These are phyloP conservation scores for Haematococcus sp. DNA, from an alignment of 139 green algal species.

Conservation along the genomic window DNA sequence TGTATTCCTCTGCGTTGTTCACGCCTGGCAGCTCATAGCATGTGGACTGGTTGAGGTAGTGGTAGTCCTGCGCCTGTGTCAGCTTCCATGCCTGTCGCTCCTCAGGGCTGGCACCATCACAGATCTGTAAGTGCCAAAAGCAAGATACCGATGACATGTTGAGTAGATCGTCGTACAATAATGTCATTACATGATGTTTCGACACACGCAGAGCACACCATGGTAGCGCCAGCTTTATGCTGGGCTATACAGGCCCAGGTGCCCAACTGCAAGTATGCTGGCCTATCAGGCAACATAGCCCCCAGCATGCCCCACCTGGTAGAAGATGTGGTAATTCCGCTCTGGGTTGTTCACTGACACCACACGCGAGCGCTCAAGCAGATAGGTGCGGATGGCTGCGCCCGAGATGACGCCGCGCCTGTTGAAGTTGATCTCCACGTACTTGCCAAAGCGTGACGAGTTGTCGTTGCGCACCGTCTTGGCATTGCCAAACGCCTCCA, in stretches of 20 bases:
- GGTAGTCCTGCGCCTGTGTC: conserved; percentile 62
- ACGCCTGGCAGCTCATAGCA: conserved; percentile 86
- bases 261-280: too few relatives aligned
- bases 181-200: too few relatives aligned
- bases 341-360: conserved; percentile 92
- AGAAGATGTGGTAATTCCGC: conserved; percentile 99
- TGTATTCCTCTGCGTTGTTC: conserved; percentile 89
- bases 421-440: conserved; percentile 98
- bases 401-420: conserved; percentile 75
- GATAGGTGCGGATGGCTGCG: conserved; percentile 93
- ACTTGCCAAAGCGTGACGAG: conserved; percentile 98
- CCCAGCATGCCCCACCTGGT: conserved; percentile 72
- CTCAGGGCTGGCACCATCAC: conserved; percentile 75
- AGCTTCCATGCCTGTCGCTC: conserved; percentile 68
- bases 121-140: conserved; percentile 72
- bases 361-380: conserved; percentile 95
- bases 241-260: not conserved
- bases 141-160: not conserved
- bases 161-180: too few relatives aligned
- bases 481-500: conserved; percentile 99
- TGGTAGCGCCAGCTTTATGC: not conserved
- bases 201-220: too few relatives aligned
- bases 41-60: conserved; percentile 85
- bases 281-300: not conserved
- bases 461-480: conserved; percentile 99